A percentile compares a stretch with the other conserved stretches of the same genome.
Evolutionary conservation across 371 early-diverging fungal genomes (phyloP).

Genomic region (Mucor indicus): DNA sequence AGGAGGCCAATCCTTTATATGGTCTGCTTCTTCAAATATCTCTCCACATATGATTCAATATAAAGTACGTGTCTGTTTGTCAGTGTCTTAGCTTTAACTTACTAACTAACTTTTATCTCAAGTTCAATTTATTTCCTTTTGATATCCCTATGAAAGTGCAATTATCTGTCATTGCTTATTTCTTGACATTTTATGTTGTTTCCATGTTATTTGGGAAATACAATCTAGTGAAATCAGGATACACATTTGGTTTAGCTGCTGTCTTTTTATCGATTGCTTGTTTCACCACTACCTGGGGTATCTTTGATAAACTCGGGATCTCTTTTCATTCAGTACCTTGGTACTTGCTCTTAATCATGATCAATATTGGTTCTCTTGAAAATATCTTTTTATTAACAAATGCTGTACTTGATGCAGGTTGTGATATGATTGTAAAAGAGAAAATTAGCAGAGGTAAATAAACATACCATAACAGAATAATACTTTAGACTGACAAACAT

Average conservation of each 20-base stretch:
- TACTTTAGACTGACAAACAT: not conserved
- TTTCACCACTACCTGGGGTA: constrained; percentile 31
- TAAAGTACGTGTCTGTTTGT: constrained; percentile 14
- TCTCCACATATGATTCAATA: constrained; percentile 24
- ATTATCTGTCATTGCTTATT: constrained; percentile 16
- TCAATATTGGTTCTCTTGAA: constrained; percentile 71
- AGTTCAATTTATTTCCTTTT: constrained; percentile 29
- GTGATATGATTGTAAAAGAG: constrained; percentile 69
- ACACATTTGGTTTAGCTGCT: constrained; percentile 67
- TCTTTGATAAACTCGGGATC: constrained; percentile 19
- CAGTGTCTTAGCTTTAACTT: not conserved
- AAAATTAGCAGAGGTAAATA: constrained; percentile 64
- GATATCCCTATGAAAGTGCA: constrained; percentile 22
- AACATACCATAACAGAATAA: too few species aligned
- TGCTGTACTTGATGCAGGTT: constrained; percentile 62
- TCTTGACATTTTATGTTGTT: constrained; percentile 56
- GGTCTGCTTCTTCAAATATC: constrained; percentile 14
- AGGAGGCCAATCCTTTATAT: not conserved
- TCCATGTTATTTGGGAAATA: constrained; percentile 61
- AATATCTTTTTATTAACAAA: constrained; percentile 70
- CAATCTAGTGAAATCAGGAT: constrained; percentile 70
- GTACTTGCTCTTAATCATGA: constrained; percentile 67
- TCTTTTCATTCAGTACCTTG: constrained; percentile 30
- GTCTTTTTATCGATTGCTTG: constrained; percentile 39
- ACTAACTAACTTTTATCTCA: not conserved